A percentile compares a stretch with the other conserved stretches of the same genome.
These are phyloP conservation scores for Fusarium transvaalense DNA, from an alignment of 2,329 filamentous ascomycete genomes.

Conservation along the genomic window DNA sequence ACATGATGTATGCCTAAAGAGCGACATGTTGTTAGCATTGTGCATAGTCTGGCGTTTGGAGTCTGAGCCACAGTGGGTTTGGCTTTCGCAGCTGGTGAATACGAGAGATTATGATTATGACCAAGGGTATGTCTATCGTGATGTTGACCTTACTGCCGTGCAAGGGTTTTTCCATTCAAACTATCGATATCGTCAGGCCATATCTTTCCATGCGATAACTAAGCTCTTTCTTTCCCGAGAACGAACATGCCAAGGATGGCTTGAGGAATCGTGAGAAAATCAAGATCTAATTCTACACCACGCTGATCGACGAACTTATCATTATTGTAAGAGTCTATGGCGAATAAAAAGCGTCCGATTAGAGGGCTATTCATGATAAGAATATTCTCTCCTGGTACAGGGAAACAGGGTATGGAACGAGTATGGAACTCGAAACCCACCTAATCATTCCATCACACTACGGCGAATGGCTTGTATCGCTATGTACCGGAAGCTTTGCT, in stretches of 20 bases:
- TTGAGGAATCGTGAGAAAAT: not conserved
- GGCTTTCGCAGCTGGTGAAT: slow-evolving; percentile 23
- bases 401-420: not conserved
- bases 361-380: not conserved
- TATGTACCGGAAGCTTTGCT: not conserved
- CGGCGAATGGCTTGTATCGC: not conserved
- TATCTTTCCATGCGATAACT: not conserved
- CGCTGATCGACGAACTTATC: not conserved
- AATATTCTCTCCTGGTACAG: not conserved
- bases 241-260: not conserved
- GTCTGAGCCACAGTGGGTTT: slow-evolving; percentile 40
- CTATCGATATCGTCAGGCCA: not conserved
- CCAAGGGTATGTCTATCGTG: not conserved
- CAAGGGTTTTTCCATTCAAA: not conserved
- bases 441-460: not conserved
- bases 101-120: slow-evolving; percentile 17
- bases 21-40: slow-evolving; percentile 5
- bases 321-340: not conserved
- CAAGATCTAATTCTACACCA: not conserved
- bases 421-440: not conserved
- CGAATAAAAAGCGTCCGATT: not conserved
- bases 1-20: slow-evolving; percentile 58
- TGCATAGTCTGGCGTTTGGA: slow-evolving; percentile 49
- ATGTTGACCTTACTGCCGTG: not conserved
- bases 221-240: not conserved